phyloP scores from a whole-genome alignment of 768 basidiomycete genomes.

The Mycena albidolilacea region DNA sequence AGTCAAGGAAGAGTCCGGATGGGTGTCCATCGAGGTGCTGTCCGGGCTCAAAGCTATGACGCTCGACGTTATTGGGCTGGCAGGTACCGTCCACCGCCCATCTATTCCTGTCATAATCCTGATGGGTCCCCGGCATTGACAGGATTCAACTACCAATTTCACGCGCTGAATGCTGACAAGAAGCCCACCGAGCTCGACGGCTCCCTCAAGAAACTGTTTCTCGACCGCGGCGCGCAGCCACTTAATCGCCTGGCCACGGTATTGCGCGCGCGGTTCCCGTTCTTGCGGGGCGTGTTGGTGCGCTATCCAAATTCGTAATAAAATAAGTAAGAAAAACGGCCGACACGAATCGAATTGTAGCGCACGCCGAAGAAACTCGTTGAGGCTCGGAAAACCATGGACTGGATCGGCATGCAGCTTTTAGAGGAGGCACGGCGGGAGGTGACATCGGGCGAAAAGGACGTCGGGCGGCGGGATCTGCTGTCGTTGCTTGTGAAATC shows the following conservation, averaged over 20 bases:
- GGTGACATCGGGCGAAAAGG: slow-evolving; percentile 22
- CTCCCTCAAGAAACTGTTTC: slow-evolving; percentile 11
- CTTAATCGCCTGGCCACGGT: neutral
- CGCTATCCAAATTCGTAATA: neutral
- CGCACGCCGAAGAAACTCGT: neutral
- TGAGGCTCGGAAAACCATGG: slow-evolving; percentile 47
- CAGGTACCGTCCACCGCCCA: slow-evolving; percentile 46
- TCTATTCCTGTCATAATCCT: slow-evolving; percentile 47
- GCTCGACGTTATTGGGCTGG: slow-evolving; percentile 43
- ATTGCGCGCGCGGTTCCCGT: slow-evolving; percentile 11
- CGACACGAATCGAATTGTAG: neutral
- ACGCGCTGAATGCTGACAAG: slow-evolving; percentile 5
- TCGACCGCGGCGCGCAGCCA: neutral
- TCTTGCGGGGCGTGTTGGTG: slow-evolving; percentile 7
- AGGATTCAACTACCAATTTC: slow-evolving; percentile 34
- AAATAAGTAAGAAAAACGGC: too few relatives aligned
- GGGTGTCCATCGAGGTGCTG: slow-evolving; percentile 53
- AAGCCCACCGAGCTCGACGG: slow-evolving; percentile 4
- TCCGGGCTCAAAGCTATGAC: slow-evolving; percentile 56
- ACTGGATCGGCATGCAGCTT: slow-evolving; percentile 55
- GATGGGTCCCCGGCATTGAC: neutral
- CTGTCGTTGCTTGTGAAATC: slow-evolving; percentile 62
- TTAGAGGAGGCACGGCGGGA: slow-evolving; percentile 53
- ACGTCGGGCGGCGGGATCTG: slow-evolving; percentile 55
- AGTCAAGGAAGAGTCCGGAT: slow-evolving; percentile 46